Percentiles rank a stretch among this genome's conserved stretches.
Conservation (phyloP, 257 asterid species). For the Paraleonurus japonicus region DNA sequence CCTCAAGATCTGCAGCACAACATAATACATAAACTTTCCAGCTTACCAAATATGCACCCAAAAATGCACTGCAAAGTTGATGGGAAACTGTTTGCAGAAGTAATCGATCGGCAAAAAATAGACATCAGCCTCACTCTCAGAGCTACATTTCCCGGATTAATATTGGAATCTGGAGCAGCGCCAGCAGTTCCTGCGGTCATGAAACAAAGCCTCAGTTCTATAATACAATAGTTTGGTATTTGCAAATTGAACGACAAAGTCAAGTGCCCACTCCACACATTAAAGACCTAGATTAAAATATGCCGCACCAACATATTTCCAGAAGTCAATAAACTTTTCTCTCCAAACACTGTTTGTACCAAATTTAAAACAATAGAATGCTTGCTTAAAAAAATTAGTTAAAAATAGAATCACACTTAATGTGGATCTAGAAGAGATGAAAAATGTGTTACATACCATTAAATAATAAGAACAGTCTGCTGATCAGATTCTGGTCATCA, state of each 20-base stretch:
- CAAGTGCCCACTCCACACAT: conserved; percentile 10
- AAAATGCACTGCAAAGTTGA: conserved; percentile 93
- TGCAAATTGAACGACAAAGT: conserved; percentile 20
- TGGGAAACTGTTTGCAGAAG: conserved; percentile 93
- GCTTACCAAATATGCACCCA: conserved; percentile 86
- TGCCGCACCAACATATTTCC: conserved; percentile 18
- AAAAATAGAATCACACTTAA: conserved; percentile 14
- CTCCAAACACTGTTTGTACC: conserved; percentile 10
- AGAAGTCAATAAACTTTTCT: conserved; percentile 7
- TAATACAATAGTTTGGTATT: conserved; percentile 6
- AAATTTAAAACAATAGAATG: conserved; percentile 9
- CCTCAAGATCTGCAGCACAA: conserved; percentile 11
- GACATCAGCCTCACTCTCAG: conserved; percentile 79
- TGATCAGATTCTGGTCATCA: conserved; percentile 73
- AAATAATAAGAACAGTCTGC: conserved; percentile 65
- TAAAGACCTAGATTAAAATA: background rate
- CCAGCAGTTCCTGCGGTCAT: conserved; percentile 62
- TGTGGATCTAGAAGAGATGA: conserved; percentile 6
- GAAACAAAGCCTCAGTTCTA: conserved; percentile 26
- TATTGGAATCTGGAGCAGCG: conserved; percentile 67
- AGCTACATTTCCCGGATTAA: conserved; percentile 63
- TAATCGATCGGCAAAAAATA: conserved; percentile 82
- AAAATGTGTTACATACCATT: conserved; percentile 53
- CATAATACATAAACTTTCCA: conserved; percentile 22
- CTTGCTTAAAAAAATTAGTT: background rate